phyloP scores from a whole-genome alignment of 1,284 basidiomycete species.

The Puccinia sorghi region DNA sequence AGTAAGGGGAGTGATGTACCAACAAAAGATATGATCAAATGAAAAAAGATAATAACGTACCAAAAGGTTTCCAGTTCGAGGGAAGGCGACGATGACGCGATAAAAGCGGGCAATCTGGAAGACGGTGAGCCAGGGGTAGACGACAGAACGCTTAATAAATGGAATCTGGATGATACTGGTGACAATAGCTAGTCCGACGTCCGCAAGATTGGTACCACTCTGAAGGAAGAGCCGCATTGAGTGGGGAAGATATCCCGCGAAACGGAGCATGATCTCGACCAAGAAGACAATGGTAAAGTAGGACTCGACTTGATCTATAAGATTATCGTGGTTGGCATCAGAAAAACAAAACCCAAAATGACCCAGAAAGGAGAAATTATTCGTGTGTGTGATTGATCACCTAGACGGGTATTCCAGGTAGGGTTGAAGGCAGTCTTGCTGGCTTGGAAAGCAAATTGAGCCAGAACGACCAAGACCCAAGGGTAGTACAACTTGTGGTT shows the following conservation, averaged over 20 bases:
- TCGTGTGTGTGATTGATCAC: neutral
- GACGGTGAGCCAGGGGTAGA: conserved; percentile 88
- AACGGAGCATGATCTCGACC: conserved; percentile 78
- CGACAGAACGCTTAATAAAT: conserved; percentile 64
- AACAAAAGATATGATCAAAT: neutral
- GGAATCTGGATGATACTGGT: conserved; percentile 86
- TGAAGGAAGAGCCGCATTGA: conserved; percentile 74
- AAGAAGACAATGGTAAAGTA: conserved; percentile 82
- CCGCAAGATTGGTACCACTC: conserved; percentile 71
- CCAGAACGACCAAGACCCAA: conserved; percentile 65
- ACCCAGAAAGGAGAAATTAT: neutral
- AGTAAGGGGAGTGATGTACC: too few species aligned
- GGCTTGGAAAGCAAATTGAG: conserved; percentile 72
- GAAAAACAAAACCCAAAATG: neutral
- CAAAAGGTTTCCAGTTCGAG: conserved; percentile 76
- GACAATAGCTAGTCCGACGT: conserved; percentile 76
- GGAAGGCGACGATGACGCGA: conserved; percentile 83
- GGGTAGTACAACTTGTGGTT: conserved; percentile 50
- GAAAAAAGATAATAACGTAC: conserved; percentile 59
- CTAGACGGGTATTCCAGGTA: conserved; percentile 59
- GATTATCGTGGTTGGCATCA: neutral
- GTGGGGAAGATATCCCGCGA: conserved; percentile 73
- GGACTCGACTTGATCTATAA: conserved; percentile 68
- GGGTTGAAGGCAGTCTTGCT: conserved; percentile 68
- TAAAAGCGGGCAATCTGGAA: conserved; percentile 90